Conservation (phyloP, 371 early-diverging fungal species). For the Lichtheimia corymbifera region DNA sequence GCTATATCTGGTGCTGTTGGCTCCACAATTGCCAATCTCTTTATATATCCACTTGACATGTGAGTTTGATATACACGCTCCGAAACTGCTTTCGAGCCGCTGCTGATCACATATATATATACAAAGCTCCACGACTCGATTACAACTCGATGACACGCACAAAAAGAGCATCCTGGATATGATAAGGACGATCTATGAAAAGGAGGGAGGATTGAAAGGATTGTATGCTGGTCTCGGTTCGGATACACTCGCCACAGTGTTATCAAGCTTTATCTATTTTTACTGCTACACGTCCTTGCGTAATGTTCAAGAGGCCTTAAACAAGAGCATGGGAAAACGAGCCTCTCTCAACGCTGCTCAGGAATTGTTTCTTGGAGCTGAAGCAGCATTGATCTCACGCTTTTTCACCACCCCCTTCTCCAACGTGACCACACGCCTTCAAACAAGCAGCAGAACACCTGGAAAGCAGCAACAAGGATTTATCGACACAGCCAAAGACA, state of each 20-base stretch:
- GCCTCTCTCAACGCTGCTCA: slow-evolving; percentile 54
- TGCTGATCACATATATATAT: too few relatives aligned
- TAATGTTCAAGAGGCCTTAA: slow-evolving; percentile 56
- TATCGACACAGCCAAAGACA: slow-evolving; percentile 26
- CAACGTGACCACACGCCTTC: slow-evolving; percentile 57
- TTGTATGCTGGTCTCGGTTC: slow-evolving; percentile 59
- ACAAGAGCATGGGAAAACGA: slow-evolving; percentile 33
- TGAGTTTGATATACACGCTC: slow-evolving; percentile 12
- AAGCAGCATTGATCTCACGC: slow-evolving; percentile 59
- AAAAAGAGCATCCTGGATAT: slow-evolving; percentile 33
- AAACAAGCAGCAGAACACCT: slow-evolving; percentile 28
- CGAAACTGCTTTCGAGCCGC: not conserved
- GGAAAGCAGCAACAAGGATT: slow-evolving; percentile 13
- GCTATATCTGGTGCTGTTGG: slow-evolving; percentile 64
- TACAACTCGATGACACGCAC: slow-evolving; percentile 32
- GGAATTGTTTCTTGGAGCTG: slow-evolving; percentile 62
- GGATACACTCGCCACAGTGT: slow-evolving; percentile 57
- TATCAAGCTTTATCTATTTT: slow-evolving; percentile 63
- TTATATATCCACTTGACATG: slow-evolving; percentile 67
- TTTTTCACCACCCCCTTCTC: slow-evolving; percentile 63
- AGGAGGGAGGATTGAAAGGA: slow-evolving; percentile 53
- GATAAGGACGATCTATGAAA: slow-evolving; percentile 40
- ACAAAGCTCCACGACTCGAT: slow-evolving; percentile 41
- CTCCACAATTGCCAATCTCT: slow-evolving; percentile 55
- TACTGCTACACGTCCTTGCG: slow-evolving; percentile 60